phyloP scores from a whole-genome alignment of 768 basidiomycete genomes.

The Pisolithus sp. region DNA sequence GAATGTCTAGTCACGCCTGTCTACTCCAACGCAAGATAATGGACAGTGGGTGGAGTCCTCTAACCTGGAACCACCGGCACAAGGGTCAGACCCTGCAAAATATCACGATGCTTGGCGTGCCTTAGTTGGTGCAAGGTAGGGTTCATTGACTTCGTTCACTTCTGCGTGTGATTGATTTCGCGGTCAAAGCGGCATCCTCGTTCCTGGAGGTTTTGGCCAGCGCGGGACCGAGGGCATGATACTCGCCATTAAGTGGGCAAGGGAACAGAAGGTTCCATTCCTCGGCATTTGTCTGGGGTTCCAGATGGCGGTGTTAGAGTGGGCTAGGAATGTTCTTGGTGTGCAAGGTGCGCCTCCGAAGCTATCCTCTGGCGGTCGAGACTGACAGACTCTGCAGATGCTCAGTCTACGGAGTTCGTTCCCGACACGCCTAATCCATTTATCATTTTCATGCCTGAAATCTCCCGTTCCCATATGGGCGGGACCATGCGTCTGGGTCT shows the following conservation, averaged over 20 bases:
- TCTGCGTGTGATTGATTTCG: not conserved
- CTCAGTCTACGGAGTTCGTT: conserved; percentile 81
- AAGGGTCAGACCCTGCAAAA: conserved; percentile 71
- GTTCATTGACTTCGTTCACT: not conserved
- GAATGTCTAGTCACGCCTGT: not conserved
- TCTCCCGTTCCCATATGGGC: conserved; percentile 96
- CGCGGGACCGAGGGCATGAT: conserved; percentile 98
- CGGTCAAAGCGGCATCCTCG: conserved; percentile 76
- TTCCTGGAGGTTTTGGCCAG: conserved; percentile 92
- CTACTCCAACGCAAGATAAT: conserved; percentile 3
- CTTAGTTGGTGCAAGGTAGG: conserved; percentile 83
- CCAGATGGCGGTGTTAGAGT: conserved; percentile 94
- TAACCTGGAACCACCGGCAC: conserved; percentile 76
- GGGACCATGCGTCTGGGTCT: conserved; percentile 99
- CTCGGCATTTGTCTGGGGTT: conserved; percentile 96
- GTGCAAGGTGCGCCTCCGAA: conserved; percentile 45
- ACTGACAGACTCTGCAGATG: conserved; percentile 40
- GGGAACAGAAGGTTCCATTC: conserved; percentile 93
- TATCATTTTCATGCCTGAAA: conserved; percentile 98
- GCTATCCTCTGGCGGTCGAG: not conserved
- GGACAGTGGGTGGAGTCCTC: conserved; percentile 93
- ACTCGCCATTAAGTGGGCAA: conserved; percentile 93
- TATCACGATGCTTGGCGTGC: conserved; percentile 96
- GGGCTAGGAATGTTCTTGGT: conserved; percentile 79
- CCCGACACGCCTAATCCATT: conserved; percentile 58